These are phyloP conservation scores for Ilyonectria robusta DNA, from an alignment of 2,329 filamentous ascomycete genomes.

Conservation along the genomic window DNA sequence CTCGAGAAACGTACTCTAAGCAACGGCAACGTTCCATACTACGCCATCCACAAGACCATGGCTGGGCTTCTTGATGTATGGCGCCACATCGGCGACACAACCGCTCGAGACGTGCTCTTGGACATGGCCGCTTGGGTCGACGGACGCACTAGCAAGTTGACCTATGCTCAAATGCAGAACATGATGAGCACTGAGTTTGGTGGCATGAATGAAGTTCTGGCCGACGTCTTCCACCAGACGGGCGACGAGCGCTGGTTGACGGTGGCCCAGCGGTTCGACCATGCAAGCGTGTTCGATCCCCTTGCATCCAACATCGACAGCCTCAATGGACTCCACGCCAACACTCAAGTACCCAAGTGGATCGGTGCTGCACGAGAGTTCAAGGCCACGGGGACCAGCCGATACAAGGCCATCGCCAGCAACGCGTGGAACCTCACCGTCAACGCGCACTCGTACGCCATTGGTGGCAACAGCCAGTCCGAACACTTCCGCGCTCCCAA, in stretches of 20 bases:
- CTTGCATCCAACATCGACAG: conserved; percentile 61
- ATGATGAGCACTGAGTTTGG: conserved; percentile 66
- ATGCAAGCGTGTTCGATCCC: conserved; percentile 62
- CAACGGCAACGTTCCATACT: conserved; percentile 68
- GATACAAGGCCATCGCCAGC: conserved; percentile 62
- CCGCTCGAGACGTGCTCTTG: conserved; percentile 60
- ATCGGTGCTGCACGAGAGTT: conserved; percentile 65
- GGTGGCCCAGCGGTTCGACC: conserved; percentile 65
- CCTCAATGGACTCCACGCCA: conserved; percentile 65
- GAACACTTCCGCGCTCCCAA: conserved; percentile 66
- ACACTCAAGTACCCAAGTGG: conserved; percentile 69
- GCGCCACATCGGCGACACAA: conserved; percentile 58
- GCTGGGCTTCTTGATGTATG: conserved; percentile 66
- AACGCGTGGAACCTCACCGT: conserved; percentile 66
- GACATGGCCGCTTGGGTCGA: conserved; percentile 65
- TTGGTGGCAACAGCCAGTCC: conserved; percentile 67
- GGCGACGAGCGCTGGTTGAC: conserved; percentile 62
- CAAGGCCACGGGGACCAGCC: conserved; percentile 60
- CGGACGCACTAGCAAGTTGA: conserved; percentile 58
- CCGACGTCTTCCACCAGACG: conserved; percentile 63
- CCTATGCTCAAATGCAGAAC: conserved; percentile 61
- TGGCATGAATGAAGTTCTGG: conserved; percentile 67
- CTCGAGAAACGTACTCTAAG: conserved; percentile 60
- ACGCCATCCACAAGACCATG: conserved; percentile 68
- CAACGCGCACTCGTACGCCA: conserved; percentile 64